Conservation (phyloP, 1,284 basidiomycete genomes). For the Ustilago shanxiensis region DNA sequence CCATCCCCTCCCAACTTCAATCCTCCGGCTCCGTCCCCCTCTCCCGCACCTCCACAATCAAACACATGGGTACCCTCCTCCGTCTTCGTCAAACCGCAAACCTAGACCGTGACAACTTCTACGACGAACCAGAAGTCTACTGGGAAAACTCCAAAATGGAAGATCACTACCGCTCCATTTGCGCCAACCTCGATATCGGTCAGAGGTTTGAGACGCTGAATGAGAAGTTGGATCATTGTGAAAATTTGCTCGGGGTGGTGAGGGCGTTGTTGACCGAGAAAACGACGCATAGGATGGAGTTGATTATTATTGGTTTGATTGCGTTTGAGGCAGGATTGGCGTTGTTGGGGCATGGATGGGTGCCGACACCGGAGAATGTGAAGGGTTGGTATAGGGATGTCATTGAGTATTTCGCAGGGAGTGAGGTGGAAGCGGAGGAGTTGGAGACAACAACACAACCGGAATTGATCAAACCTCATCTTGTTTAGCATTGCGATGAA, state of each 20-base stretch:
- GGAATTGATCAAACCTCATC: not conserved
- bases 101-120: conserved; percentile 65
- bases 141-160: conserved; percentile 67
- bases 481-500: not conserved
- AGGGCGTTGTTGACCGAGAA: conserved; percentile 67
- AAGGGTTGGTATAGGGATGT: conserved; percentile 17
- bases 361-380: conserved; percentile 48
- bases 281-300: conserved; percentile 66
- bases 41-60: conserved; percentile 62
- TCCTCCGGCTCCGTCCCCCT: conserved; percentile 61
- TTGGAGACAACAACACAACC: not conserved
- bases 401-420: conserved; percentile 11
- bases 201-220: conserved; percentile 64
- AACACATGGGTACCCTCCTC: conserved; percentile 66
- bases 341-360: conserved; percentile 59
- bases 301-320: conserved; percentile 65
- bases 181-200: conserved; percentile 62
- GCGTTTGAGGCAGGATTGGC: conserved; percentile 63
- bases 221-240: conserved; percentile 67
- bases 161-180: conserved; percentile 65
- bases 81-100: conserved; percentile 62
- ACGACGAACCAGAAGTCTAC: conserved; percentile 68
- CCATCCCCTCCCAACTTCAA: conserved; percentile 60
- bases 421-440: not conserved
- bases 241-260: conserved; percentile 63